phyloP scores from a whole-genome alignment of 352 stramenopile genomes.

The Phytophthora brassicae region DNA sequence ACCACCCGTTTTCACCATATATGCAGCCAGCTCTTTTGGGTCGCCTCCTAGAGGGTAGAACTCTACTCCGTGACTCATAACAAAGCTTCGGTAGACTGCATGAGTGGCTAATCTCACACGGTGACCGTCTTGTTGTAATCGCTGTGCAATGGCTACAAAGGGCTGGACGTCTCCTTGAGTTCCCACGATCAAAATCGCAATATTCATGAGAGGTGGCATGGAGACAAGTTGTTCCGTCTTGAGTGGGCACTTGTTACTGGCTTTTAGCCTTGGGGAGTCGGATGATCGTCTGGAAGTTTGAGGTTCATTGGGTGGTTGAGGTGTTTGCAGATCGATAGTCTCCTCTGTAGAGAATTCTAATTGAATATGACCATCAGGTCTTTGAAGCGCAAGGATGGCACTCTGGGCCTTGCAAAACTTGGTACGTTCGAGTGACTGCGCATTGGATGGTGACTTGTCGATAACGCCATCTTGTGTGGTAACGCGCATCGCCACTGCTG shows the following conservation, averaged over 20 bases:
- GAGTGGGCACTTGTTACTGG: no score
- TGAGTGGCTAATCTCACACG: conserved; percentile 90
- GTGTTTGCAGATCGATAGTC: conserved; percentile 22
- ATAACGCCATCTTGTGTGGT: conserved; percentile 1
- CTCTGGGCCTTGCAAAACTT: conserved; percentile 17
- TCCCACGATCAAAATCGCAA: conserved; percentile 87
- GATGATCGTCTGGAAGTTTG: background rate
- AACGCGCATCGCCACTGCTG: conserved; percentile 1
- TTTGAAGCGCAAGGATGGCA: conserved; percentile 19
- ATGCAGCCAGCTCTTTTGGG: conserved; percentile 69
- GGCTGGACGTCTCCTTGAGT: conserved; percentile 79
- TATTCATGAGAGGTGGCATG: conserved; percentile 39
- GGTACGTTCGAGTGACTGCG: conserved; percentile 4
- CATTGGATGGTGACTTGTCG: background rate
- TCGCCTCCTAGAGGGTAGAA: conserved; percentile 71
- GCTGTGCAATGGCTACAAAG: conserved; percentile 77
- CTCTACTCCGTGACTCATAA: conserved; percentile 63
- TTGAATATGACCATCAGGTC: conserved; percentile 41
- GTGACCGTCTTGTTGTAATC: conserved; percentile 80
- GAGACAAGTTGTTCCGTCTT: conserved; percentile 5
- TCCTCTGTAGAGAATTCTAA: conserved; percentile 42
- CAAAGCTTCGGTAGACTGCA: conserved; percentile 74
- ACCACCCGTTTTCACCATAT: conserved; percentile 89
- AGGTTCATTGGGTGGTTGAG: background rate
- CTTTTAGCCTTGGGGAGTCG: background rate